Evolutionary conservation across 2,329 filamentous ascomycete genomes (phyloP).

Genomic region (Hypocreales sp.): DNA sequence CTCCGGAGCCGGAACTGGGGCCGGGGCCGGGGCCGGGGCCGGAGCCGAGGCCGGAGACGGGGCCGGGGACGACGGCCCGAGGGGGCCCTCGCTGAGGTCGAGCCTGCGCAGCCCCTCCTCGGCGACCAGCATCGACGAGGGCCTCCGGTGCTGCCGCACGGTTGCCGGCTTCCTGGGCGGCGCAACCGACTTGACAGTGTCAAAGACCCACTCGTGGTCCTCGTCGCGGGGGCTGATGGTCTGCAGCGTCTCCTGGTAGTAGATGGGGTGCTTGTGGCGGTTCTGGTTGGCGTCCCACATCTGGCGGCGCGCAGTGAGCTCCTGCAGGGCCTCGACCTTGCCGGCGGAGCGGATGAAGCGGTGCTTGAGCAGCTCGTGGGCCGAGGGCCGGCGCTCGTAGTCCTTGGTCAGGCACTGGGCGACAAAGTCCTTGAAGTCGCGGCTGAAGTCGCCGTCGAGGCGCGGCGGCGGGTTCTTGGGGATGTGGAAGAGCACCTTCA

Average conservation of each 20-base stretch:
- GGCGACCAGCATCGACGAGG: constrained; percentile 39
- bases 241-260: constrained; percentile 85
- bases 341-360: constrained; percentile 78
- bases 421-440: constrained; percentile 89
- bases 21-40: no score
- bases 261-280: constrained; percentile 56
- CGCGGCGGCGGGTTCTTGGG: constrained; percentile 76
- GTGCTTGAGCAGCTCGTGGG: constrained; percentile 76
- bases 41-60: no score
- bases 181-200: constrained; percentile 67
- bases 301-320: constrained; percentile 70
- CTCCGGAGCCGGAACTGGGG: no score
- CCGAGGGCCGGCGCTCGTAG: constrained; percentile 66
- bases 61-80: constrained; percentile 39
- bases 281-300: constrained; percentile 64
- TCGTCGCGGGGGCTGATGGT: constrained; percentile 52
- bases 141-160: constrained; percentile 34
- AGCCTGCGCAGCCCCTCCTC: constrained; percentile 46
- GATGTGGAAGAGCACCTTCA: constrained; percentile 87
- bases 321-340: constrained; percentile 75
- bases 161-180: constrained; percentile 37
- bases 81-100: constrained; percentile 44
- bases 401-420: constrained; percentile 85
- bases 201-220: constrained; percentile 86
- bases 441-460: constrained; percentile 74